These are phyloP conservation scores for Aspergillus pseudoviridinutans DNA, from an alignment of 2,329 filamentous ascomycete genomes.

Conservation along the genomic window DNA sequence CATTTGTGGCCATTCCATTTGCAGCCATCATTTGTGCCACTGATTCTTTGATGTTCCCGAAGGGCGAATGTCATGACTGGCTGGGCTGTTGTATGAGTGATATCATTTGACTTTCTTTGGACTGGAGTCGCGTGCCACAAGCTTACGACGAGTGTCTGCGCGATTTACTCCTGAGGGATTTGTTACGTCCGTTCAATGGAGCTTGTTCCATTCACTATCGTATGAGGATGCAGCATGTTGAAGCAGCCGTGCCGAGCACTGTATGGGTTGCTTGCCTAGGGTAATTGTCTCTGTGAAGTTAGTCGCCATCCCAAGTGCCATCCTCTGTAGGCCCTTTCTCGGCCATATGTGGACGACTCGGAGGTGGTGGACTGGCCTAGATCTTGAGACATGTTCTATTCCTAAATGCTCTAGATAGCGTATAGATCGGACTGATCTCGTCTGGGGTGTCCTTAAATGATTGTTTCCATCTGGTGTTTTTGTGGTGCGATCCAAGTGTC, in stretches of 20 bases:
- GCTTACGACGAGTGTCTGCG: not conserved
- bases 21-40: slow-evolving; percentile 11
- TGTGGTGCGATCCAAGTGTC: no score
- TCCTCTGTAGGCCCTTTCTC: no score
- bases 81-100: not conserved
- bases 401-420: not conserved
- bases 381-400: not conserved
- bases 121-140: not conserved
- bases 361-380: not conserved
- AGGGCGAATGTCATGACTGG: not conserved
- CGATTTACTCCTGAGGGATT: not conserved
- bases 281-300: not conserved
- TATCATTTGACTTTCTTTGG: not conserved
- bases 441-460: not conserved
- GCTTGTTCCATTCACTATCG: not conserved
- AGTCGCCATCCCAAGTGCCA: not conserved
- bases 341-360: not conserved
- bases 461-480: not conserved
- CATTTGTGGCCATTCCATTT: slow-evolving; percentile 6
- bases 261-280: not conserved
- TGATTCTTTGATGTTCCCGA: slow-evolving; percentile 3
- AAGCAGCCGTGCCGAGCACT: not conserved
- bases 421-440: not conserved
- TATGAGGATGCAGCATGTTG: not conserved
- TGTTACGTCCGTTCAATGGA: not conserved